Evolutionary conservation across 208 protist species (phyloP), one percentile per base, ranked within the genome.

Genomic region (Acanthamoeba rhysodes): DNA sequence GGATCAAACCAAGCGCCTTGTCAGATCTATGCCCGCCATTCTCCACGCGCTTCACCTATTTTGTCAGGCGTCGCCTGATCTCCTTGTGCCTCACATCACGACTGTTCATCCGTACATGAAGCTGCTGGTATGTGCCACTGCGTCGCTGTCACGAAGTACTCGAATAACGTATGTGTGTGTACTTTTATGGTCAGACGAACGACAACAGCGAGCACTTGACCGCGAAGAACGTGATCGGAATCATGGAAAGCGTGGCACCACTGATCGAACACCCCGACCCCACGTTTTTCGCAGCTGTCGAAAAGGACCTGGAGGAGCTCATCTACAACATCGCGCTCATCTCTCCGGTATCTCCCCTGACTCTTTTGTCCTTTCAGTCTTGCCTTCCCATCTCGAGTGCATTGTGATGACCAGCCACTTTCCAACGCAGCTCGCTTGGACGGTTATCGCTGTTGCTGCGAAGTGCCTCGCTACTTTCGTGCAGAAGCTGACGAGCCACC

Each of bases 101-200:
- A 94, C 90, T 16, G 48, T 94, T 8, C 90, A 94, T 29, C 90
- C 90, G 14, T 94, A 94, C 70, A 62, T 94, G 72, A 94, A 94
- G 72, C 72, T 94, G 16, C 27, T 50, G 70, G 90, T 94, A 84
- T 29, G 27, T 45, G 4, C 48, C 48, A 22, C 24, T 62, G 10
- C 7, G 0, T 29, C 24, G 14, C 55, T 4, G 34, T 20, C n/a
- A 12, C 41, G 53, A 64, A 64, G 14, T 64, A 64, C 57, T 64
- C 5, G 64, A 32, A 9, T 70, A 18, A 27, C 20, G 45, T 90
- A 2, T 10, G 8, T 66, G 8, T 12, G 27, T 70, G 45, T 18
- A 24, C 41, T 8, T 48, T 4, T 48, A 88, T n/a, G 9, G 10
- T 64, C 72, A 94, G 90, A 37, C 90, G 50, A 94, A 94, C 41